These are phyloP conservation scores for Leptographium flavum DNA, from an alignment of 2,329 filamentous ascomycete species.

Conservation along the genomic window DNA sequence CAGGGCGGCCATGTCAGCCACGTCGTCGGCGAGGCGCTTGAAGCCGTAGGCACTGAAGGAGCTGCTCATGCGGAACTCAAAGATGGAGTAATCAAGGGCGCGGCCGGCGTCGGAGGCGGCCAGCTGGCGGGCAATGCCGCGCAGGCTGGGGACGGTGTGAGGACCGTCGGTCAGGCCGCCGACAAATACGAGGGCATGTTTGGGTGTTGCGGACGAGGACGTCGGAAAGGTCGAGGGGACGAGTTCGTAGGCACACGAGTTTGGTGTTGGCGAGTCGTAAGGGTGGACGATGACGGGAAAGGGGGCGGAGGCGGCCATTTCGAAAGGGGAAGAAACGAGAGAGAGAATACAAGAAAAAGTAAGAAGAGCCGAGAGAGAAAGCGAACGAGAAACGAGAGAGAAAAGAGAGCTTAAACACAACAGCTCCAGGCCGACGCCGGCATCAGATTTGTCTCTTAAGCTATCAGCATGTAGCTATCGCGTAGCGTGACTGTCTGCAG, in stretches of 20 bases:
- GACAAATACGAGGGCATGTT: slow-evolving; percentile 55
- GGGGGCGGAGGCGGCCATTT: neutral
- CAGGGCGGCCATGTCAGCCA: slow-evolving; percentile 35
- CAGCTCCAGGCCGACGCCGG: too few relatives aligned
- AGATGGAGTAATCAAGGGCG: slow-evolving; percentile 34
- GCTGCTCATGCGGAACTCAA: slow-evolving; percentile 41
- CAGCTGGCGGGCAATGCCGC: slow-evolving; percentile 29
- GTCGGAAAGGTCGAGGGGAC: slow-evolving; percentile 6
- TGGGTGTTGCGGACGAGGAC: too few relatives aligned
- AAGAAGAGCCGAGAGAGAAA: slow-evolving; percentile 16
- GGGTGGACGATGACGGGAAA: slow-evolving; percentile 15
- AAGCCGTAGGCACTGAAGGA: slow-evolving; percentile 39
- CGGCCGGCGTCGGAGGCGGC: slow-evolving; percentile 18
- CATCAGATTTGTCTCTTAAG: too few relatives aligned
- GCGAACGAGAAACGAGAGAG: too few relatives aligned
- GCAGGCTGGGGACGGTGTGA: slow-evolving; percentile 46
- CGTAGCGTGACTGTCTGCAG: too few relatives aligned
- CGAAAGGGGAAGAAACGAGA: too few relatives aligned
- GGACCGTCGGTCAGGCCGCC: slow-evolving; percentile 58
- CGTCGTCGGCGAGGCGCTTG: slow-evolving; percentile 34
- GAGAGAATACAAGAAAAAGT: too few relatives aligned
- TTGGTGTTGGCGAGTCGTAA: slow-evolving; percentile 12
- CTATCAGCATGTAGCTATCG: too few relatives aligned
- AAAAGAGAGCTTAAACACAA: too few relatives aligned
- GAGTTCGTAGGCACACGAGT: slow-evolving; percentile 15